Base-by-base conservation (phyloP, 495 filamentous ascomycete species). In the Cairneyella variabilis region DNA sequence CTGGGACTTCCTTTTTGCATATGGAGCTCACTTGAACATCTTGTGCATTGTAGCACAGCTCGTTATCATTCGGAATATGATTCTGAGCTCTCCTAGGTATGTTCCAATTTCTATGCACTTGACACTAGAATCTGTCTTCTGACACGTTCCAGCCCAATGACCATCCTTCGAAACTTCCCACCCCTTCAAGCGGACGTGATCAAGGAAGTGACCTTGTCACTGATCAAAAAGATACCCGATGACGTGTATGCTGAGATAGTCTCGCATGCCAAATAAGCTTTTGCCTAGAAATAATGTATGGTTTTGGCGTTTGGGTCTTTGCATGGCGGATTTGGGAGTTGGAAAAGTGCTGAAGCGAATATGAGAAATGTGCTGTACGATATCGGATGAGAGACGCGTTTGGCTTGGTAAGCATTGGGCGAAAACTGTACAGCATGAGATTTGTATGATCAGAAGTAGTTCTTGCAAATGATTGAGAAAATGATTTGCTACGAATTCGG, bases 1-100 rank as follows among this genome's bases (percentile, higher is more conserved):
- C n/a, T 99, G 93, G 93, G 93, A 99, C 67, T 99, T 99, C 60
- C 74, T 97, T 11, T 90, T 99, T 64, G 91, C 93, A 0, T 99
- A 96, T 61, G 93, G 93, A 0, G 79, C 89, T 28, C 95, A 97
- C 69, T 64, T 97, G 41, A 99, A 99, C 60, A 88, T 99, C 44
- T 65, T 99, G 9, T 97, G 95, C 63, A 96, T 99, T 57, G 95
- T 97, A 21, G 90, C 91, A n/a, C 93, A 99, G 69, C 72, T 99
- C 43, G 80, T 95, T 36, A 78, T 93, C 56, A 89, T 96, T 70
- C 75, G 91, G 46, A 90, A 95, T 47, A 81, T 84, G 40, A 82
- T 99, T 48, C 70, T 97, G 55, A 79, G 78, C 32, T 91, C 85
- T 57, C 76, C 84, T 38, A 97, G 88, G 93, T 96, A 74, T 58